Evolutionary conservation across 495 filamentous ascomycete species (phyloP), one percentile per base, ranked within the genome.

Genomic region (Hypoxylon crocopeplum): DNA sequence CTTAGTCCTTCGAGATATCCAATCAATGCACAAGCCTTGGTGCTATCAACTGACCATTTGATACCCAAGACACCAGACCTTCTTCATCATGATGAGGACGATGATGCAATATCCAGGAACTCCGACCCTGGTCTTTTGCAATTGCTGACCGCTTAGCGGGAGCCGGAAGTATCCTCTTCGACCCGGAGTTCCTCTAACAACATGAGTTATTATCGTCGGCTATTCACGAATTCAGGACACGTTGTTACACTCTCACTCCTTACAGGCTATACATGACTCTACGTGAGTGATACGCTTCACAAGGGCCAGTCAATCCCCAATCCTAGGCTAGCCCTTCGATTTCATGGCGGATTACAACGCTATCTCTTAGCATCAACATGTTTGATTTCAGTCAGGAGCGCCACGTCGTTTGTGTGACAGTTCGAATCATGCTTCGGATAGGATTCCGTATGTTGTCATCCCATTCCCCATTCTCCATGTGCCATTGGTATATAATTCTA

Each of bases 211-310:
- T 15, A 36, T 41, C 39, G 33, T 51, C 51, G 32, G 51, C 40
- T 40, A 52, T 57, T 57, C 15, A 41, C n/a, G n/a, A n/a, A n/a
- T 46, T n/a, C 48, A 40, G 20, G 34, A 37, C 60, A 64, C 60
- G 60, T 64, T 64, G 60, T 19, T 45, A 16, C 30, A 13, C 38
- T 40, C 19, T 46, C 37, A 27, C 47, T 44, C 54, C 33, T 49
- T 45, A 64, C 60, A 64, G 60, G 60, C 44, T 40, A 58, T 53
- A 40, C 40, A 41, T 49, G 19, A n/a, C n/a, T 56, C 8, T 24
- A 45, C 22, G 12, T 53, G 39, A 53, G 34, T 34, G 22, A 54
- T 49, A 32, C 36, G 29, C 42, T 41, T 47, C 53, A 34, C 12
- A 34, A n/a, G n/a, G n/a, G n/a, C n/a, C n/a, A n/a, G n/a, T n/a